Evolutionary conservation across 75 land plant species (phyloP), one percentile per base, ranked within the genome.

Genomic region (Selaginella tamariscina): DNA sequence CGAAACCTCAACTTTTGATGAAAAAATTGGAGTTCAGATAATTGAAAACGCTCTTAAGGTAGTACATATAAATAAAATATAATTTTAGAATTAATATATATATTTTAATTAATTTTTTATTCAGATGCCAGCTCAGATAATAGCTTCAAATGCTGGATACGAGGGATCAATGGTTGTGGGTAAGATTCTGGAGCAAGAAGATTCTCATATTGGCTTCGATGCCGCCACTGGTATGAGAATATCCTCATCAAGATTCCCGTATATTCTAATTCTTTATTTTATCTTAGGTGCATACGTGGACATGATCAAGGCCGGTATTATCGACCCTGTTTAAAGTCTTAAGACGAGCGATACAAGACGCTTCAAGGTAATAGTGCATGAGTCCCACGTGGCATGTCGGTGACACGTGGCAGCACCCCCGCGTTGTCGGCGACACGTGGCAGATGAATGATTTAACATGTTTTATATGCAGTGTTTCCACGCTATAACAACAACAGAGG

Each of bases 271-370:
- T 5, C 5, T 5, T 15, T 39, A 39, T n/a, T 2, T 21, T 2
- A n/a, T n/a, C 26, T 2, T 21, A 27, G 62, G 62, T n/a, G 62
- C 8, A n/a, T 59, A 59, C 26, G 62, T 59, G 62, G 62, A 59
- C 26, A 59, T 59, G 62, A 8, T 59, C 23, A 59, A 59, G 62
- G 62, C 62, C 5, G 62, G 62, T 21, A 59, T 59, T 59, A n/a
- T 59, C 8, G 62, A 59, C 26, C 62, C 62, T 8, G 62, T 59
- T n/a, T 5, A 59, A 59, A 27, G 62, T 59, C n/a, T 23, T 59
- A 9, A 59, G 62, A 39, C 5, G 49, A 15, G 49, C 49, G 15
- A 39, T 39, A 5, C 49, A 39, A 15, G 49, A 39, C 15, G 49
- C 49, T 39, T 5, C 15, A 5, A 39, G 49, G 49, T 39, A 39